Evolutionary conservation across 495 filamentous ascomycete genomes (phyloP).

Genomic region (Trichoderma gamsii): DNA sequence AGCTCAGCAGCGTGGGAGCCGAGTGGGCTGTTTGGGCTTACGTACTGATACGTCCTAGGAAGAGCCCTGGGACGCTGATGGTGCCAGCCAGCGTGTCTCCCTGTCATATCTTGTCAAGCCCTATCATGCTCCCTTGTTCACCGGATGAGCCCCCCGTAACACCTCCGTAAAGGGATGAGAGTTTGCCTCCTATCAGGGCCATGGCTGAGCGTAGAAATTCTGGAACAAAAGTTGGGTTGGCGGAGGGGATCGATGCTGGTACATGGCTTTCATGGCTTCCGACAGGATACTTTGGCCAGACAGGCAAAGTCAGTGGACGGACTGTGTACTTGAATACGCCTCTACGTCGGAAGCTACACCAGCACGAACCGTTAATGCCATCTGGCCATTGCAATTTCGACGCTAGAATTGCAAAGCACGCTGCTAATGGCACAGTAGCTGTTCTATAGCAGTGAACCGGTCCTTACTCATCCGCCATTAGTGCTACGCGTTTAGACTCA

Average conservation of each 20-base stretch:
- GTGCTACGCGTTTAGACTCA: background rate
- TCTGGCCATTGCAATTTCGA: too few species aligned
- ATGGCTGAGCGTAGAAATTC: background rate
- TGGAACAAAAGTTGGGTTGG: background rate
- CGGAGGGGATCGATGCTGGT: background rate
- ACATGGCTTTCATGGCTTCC: background rate
- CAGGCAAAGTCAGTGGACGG: too few species aligned
- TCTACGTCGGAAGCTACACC: too few species aligned
- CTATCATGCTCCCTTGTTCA: background rate
- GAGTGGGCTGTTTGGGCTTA: constrained; percentile 3
- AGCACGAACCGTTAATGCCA: background rate
- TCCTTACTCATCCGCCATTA: background rate
- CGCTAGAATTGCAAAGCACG: background rate
- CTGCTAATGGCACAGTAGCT: background rate
- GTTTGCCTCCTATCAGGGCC: background rate
- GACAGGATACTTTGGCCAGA: too few species aligned
- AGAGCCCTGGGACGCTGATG: background rate
- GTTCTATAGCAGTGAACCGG: background rate
- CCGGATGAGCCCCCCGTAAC: background rate
- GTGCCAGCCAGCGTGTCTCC: constrained; percentile 2
- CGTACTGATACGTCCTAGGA: background rate
- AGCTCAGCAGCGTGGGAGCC: constrained; percentile 7
- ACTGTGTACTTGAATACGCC: too few species aligned
- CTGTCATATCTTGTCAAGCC: background rate
- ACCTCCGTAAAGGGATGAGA: background rate